A percentile compares a stretch with the other conserved stretches of the same genome.
Conservation (phyloP, 1,139 yeast genomes). For the Geotrichum siamense region DNA sequence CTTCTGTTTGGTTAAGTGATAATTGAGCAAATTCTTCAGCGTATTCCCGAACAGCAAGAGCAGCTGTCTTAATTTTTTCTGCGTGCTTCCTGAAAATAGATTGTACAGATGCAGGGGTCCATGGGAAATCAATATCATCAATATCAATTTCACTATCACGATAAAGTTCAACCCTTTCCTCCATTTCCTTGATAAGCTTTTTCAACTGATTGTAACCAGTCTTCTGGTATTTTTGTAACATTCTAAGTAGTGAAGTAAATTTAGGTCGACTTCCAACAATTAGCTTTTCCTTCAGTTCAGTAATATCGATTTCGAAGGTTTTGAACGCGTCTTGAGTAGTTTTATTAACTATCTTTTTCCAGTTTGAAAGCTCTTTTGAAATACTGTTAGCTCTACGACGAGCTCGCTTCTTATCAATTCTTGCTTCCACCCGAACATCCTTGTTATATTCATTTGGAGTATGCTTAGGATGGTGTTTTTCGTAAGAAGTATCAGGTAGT, state of each 20-base stretch:
- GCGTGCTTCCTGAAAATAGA: constrained; percentile 28
- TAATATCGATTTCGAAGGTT: constrained; percentile 31
- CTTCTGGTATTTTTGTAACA: constrained; percentile 22
- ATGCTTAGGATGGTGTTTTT: constrained; percentile 1
- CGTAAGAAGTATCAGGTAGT: constrained; percentile 1
- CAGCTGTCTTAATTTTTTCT: constrained; percentile 28
- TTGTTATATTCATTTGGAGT: constrained; percentile 9
- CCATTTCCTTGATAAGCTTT: constrained; percentile 19
- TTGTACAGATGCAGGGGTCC: constrained; percentile 26
- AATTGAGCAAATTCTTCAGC: constrained; percentile 31
- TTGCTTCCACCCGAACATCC: constrained; percentile 7
- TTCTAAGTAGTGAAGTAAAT: constrained; percentile 26
- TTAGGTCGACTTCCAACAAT: constrained; percentile 24
- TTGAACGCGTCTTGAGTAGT: constrained; percentile 30
- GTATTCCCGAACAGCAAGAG: constrained; percentile 30
- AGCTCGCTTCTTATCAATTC: constrained; percentile 13
- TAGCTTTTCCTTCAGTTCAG: constrained; percentile 26
- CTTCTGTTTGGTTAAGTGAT: constrained; percentile 32
- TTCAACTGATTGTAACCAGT: constrained; percentile 13
- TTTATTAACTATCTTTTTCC: constrained; percentile 29
- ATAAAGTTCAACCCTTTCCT: constrained; percentile 20
- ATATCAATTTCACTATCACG: constrained; percentile 19
- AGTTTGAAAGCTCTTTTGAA: constrained; percentile 18
- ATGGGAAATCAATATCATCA: constrained; percentile 18
- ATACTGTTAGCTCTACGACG: constrained; percentile 12